A percentile compares a stretch with the other conserved stretches of the same genome.
phyloP scores from a whole-genome alignment of 2,329 filamentous ascomycete genomes.

The Monosporascus sp. region DNA sequence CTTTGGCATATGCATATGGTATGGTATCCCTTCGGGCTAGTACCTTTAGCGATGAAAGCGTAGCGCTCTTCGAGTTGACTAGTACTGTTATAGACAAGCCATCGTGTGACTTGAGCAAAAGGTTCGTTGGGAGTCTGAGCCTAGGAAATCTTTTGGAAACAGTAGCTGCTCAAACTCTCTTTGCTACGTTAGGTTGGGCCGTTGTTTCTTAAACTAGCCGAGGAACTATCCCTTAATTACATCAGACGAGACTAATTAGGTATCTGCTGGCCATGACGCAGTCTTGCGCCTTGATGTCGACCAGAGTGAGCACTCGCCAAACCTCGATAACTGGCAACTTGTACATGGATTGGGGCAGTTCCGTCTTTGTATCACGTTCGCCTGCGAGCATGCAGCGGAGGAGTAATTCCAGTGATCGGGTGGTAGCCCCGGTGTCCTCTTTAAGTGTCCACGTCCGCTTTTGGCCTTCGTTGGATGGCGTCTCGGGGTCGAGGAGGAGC shows the following conservation, averaged over 20 bases:
- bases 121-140: too few relatives aligned
- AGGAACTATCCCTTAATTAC: background rate
- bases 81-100: background rate
- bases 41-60: background rate
- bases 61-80: conserved; percentile 1
- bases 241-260: background rate
- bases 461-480: background rate
- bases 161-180: background rate
- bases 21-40: too few relatives aligned
- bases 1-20: too few relatives aligned
- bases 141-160: background rate
- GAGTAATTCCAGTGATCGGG: background rate
- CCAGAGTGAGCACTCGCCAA: background rate
- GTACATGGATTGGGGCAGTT: background rate
- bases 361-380: background rate
- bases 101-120: background rate
- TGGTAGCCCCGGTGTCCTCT: background rate
- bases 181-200: background rate
- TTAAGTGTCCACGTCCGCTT: background rate
- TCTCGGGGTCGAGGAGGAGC: background rate
- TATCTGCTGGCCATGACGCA: background rate
- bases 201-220: background rate
- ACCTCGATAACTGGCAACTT: background rate
- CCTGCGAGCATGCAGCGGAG: background rate
- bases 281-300: background rate